Conservation (phyloP, 2,329 filamentous ascomycete species). For the Xenosphaeropsis pyriputrescens region DNA sequence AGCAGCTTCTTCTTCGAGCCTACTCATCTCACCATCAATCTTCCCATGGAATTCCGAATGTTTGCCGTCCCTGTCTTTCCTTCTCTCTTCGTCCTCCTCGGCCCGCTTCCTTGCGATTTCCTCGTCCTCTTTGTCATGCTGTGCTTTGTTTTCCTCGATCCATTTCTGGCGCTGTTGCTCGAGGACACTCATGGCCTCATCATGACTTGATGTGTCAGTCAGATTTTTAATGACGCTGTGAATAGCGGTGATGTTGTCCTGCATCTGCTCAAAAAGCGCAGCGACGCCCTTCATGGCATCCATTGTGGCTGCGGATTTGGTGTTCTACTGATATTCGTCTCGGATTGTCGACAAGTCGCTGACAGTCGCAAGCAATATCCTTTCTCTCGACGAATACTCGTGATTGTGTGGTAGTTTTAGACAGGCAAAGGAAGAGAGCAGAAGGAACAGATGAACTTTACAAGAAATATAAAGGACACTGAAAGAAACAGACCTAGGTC, state of each 20-base stretch:
- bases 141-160: background rate
- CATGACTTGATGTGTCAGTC: background rate
- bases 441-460: too few species aligned
- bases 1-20: background rate
- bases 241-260: background rate
- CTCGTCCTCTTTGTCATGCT: background rate
- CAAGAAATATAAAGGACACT: too few species aligned
- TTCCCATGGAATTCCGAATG: background rate
- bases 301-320: background rate
- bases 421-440: too few species aligned
- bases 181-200: background rate
- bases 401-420: too few species aligned
- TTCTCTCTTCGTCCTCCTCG: background rate
- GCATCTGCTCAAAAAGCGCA: background rate
- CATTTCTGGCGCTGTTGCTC: conserved; percentile 1
- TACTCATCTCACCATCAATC: background rate
- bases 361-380: too few species aligned
- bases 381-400: too few species aligned
- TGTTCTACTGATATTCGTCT: too few species aligned
- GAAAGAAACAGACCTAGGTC: too few species aligned
- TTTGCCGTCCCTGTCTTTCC: background rate
- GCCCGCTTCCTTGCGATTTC: background rate
- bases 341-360: too few species aligned
- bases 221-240: background rate
- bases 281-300: background rate